Evolutionary conservation across 306 rosid genomes (phyloP), one percentile per base, ranked within the genome.

Genomic region (Delonix regia): DNA sequence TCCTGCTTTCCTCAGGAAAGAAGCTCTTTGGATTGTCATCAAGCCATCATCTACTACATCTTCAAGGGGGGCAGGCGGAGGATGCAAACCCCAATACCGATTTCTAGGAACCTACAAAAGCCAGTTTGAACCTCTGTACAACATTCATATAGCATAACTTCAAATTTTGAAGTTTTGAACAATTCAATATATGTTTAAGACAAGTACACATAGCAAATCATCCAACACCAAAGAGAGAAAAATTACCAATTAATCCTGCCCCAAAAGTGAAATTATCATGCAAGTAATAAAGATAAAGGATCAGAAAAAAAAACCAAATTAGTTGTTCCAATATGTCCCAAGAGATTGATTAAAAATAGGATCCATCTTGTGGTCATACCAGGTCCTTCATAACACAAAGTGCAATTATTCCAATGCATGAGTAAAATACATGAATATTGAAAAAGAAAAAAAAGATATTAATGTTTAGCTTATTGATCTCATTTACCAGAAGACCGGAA

Each of bases 41-140:
- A 95, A 85, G 69, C 99, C 99, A 67, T 91, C 96, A 85, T 91
- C 99, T 47, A 95, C 89, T 72, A 95, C 98, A 85, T 92, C 97
- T 91, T 92, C 99, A 83, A 95, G 92, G 78, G 98, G 97, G 33
- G 92, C 90, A 41, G 99, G 99, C 45, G 99, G 99, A 57, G 99
- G 99, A 92, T 95, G 99, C 96, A 95, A 87, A 83, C 97, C 98
- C 99, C 99, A 95, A 84, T 95, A 95, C 51, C 97, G 88, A 78
- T 91, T 92, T 87, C 99, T 88, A 69, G 99, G 98, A 87, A 92
- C 97, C 99, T 95, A 86, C 82, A 87, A 83, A 80, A 74, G 64
- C 41, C 81, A 86, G 80, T 81, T 82, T 87, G 87, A 82, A 81
- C 71, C 53, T 72, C 78, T 83, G 69, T 78, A 78, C 77, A 77